A percentile compares a stretch with the other conserved stretches of the same genome.
Evolutionary conservation across 139 green algal genomes (phyloP).

Genomic region (Axilococcus clingmanii): DNA sequence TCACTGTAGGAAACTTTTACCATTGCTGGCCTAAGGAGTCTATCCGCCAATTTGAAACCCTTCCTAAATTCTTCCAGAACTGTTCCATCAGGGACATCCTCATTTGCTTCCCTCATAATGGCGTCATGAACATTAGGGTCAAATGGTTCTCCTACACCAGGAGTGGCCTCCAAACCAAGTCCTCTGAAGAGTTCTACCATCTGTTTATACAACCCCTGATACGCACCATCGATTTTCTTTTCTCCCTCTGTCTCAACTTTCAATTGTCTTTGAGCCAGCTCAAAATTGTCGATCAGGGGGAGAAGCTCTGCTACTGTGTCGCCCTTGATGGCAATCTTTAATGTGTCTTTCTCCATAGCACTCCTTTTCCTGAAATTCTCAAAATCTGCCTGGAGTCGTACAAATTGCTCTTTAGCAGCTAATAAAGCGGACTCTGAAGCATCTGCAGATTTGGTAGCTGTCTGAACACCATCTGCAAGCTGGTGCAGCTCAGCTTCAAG

Average conservation of each 20-base stretch:
- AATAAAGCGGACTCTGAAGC: slow-evolving; percentile 14
- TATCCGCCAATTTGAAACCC: slow-evolving; percentile 79
- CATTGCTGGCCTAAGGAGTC: slow-evolving; percentile 90
- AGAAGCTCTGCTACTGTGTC: slow-evolving; percentile 72
- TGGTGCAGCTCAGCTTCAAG: slow-evolving; percentile 21
- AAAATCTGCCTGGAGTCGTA: slow-evolving; percentile 93
- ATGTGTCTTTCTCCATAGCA: slow-evolving; percentile 59
- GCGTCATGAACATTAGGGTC: slow-evolving; percentile 93
- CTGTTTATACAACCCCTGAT: slow-evolving; percentile 91
- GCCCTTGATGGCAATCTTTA: slow-evolving; percentile 46
- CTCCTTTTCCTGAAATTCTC: slow-evolving; percentile 97
- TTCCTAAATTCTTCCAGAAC: slow-evolving; percentile 90
- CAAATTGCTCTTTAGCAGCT: slow-evolving; percentile 61
- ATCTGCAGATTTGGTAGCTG: slow-evolving; percentile 5
- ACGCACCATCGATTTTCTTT: slow-evolving; percentile 81
- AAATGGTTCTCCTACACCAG: slow-evolving; percentile 75
- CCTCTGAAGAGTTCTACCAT: slow-evolving; percentile 83
- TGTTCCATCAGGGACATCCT: slow-evolving; percentile 64
- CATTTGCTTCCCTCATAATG: slow-evolving; percentile 80
- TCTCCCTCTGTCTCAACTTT: slow-evolving; percentile 87
- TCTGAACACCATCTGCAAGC: slow-evolving; percentile 9
- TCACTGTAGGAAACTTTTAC: slow-evolving; percentile 74
- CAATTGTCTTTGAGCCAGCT: slow-evolving; percentile 69
- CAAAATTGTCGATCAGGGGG: slow-evolving; percentile 94
- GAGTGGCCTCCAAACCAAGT: slow-evolving; percentile 75